phyloP scores from a whole-genome alignment of 495 filamentous ascomycete genomes.

The Penicillium herquei region DNA sequence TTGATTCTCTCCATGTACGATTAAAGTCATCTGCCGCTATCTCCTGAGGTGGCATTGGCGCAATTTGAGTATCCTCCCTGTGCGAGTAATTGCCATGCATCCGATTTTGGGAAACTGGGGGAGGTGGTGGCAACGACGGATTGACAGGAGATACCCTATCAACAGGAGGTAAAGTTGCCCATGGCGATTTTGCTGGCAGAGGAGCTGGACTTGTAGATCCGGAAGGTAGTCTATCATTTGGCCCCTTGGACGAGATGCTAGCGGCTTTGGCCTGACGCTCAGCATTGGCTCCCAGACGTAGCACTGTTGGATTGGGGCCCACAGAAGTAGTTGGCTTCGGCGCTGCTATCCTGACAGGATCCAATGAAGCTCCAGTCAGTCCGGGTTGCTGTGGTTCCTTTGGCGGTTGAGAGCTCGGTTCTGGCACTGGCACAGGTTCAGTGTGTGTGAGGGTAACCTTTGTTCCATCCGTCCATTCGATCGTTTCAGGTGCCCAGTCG shows the following conservation, averaged over 20 bases:
- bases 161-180: conserved; percentile 82
- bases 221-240: conserved; percentile 70
- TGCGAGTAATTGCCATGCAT: conserved; percentile 31
- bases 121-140: conserved; percentile 39
- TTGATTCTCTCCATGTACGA: conserved; percentile 74
- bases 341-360: conserved; percentile 30
- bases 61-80: conserved; percentile 26
- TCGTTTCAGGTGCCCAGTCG: conserved; percentile 94
- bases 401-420: conserved; percentile 21
- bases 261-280: conserved; percentile 51
- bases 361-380: conserved; percentile 10
- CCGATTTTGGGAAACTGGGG: conserved; percentile 22
- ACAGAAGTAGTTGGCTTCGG: conserved; percentile 49
- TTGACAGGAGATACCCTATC: conserved; percentile 73
- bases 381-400: conserved; percentile 26
- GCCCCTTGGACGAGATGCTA: conserved; percentile 63
- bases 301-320: conserved; percentile 54
- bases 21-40: conserved; percentile 95
- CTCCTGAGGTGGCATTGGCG: conserved; percentile 63
- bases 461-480: conserved; percentile 96
- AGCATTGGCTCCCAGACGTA: conserved; percentile 50
- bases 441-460: conserved; percentile 75
- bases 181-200: conserved; percentile 81
- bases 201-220: conserved; percentile 78
- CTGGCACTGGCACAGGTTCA: conserved; percentile 28